Conservation (phyloP, 169 alveolate species). For the Perkinsus olseni region DNA sequence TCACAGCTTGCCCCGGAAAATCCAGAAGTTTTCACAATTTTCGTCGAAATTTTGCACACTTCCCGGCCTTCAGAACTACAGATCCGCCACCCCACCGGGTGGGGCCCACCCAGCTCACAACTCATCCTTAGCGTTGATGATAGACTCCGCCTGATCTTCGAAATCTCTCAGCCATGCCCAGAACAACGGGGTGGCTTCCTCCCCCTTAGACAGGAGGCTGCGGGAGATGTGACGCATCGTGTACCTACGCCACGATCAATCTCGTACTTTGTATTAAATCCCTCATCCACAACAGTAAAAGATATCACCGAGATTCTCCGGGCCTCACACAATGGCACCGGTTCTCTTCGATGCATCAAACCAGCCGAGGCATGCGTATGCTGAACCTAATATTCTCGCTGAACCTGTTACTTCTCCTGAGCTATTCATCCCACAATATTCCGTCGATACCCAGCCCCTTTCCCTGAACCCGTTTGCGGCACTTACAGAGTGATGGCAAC, state of each 20-base stretch:
- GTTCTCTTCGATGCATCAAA: too few species aligned
- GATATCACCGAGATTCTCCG: neutral
- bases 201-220: neutral
- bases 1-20: too few species aligned
- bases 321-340: too few species aligned
- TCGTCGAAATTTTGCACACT: too few species aligned
- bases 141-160: neutral
- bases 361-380: too few species aligned
- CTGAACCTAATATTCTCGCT: too few species aligned
- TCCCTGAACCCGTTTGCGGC: too few species aligned
- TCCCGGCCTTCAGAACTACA: too few species aligned
- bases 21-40: too few species aligned
- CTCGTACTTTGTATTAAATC: neutral
- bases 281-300: neutral
- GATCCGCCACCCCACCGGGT: too few species aligned
- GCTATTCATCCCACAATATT: neutral
- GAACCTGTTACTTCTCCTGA: too few species aligned
- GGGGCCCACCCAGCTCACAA: neutral
- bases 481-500: neutral
- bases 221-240: neutral
- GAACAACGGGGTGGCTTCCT: neutral
- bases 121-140: neutral
- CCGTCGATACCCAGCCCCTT: too few species aligned
- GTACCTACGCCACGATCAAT: neutral
- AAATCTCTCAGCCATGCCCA: neutral